Base-by-base conservation (phyloP, 2,329 filamentous ascomycete genomes). In the Pseudopithomyces chartarum region DNA sequence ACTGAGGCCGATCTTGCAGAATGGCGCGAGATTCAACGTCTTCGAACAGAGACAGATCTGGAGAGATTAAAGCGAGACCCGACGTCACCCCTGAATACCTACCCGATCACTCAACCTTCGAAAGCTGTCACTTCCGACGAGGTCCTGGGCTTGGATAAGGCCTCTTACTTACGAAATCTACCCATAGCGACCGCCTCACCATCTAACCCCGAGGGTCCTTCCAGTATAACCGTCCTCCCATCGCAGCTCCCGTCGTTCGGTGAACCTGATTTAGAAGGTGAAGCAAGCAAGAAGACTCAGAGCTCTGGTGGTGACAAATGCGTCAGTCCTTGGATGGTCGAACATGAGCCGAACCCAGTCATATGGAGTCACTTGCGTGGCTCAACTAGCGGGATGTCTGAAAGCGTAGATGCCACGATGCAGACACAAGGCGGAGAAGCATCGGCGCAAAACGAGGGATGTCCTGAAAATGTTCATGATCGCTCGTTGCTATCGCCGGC, bases 261-360 rank as follows among this genome's bases (percentile, higher is more conserved):
- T 7, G n/a, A 42, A 46, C n/a, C 48, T 29, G 29, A 54, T 50
- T 15, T 13, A 19, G 19, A 36, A 26, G 26, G 40, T 19, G 40
- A 36, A 17, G 23, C 32, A 26, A 44, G 39, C 15, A 23, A 36
- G 8, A 42, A 45, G 26, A 6, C 5, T 10, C 11, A 39, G 19
- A 13, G 11, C 23, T 20, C 20, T 22, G 34, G 32, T 12, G 11
- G 10, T 7, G 33, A 40, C 17, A 33, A 56, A 22, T 46, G 39
- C 17, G 46, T 61, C 12, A 54, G 52, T 40, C 58, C 60, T 5
- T 60, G 58, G 58, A 53, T 36, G 32, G 50, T 50, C n/a, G 58
- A 62, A 20, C 50, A 55, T 42, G 32, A 40, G n/a, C 60, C 58
- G 6, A 61, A 61, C 54, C 58, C 58, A 39, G 58, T 61, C 1